phyloP scores from a whole-genome alignment of 164 flowering plant species.

The Vitis amurensis region DNA sequence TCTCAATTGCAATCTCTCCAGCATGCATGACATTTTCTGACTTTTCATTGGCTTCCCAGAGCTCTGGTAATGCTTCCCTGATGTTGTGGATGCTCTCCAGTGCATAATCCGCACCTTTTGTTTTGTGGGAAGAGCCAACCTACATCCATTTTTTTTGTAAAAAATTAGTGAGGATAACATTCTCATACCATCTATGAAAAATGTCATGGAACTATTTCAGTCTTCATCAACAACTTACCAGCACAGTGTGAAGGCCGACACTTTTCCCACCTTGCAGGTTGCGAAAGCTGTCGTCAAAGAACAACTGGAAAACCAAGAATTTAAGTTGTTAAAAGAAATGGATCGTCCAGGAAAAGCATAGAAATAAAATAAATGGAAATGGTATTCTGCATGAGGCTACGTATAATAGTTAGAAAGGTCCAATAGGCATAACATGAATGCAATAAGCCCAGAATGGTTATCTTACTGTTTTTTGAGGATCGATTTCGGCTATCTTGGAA shows the following conservation, averaged over 20 bases:
- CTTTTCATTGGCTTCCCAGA: conserved; percentile 67
- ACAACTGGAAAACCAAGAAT: conserved; percentile 55
- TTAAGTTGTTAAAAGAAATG: not conserved
- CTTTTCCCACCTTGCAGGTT: conserved; percentile 74
- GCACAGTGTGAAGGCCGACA: conserved; percentile 76
- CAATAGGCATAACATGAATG: not conserved
- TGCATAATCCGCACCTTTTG: conserved; percentile 76
- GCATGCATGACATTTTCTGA: conserved; percentile 44
- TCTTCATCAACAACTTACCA: conserved; percentile 46
- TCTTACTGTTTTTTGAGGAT: conserved; percentile 78
- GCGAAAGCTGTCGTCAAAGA: conserved; percentile 92
- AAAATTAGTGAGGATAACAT: not conserved
- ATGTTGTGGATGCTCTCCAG: conserved; percentile 93
- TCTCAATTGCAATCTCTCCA: conserved; percentile 56
- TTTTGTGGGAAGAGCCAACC: conserved; percentile 79
- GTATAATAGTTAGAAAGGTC: not conserved
- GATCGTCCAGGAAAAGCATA: not conserved
- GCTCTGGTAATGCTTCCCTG: conserved; percentile 85
- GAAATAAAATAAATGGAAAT: not conserved
- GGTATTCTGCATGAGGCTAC: not conserved
- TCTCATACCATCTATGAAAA: not conserved
- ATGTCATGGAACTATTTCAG: not conserved
- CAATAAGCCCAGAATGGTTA: not conserved
- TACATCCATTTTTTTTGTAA: conserved; percentile 13
- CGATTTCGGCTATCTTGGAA: conserved; percentile 63